Conservation (phyloP, 495 filamentous ascomycete species). For the Halenospora varia region DNA sequence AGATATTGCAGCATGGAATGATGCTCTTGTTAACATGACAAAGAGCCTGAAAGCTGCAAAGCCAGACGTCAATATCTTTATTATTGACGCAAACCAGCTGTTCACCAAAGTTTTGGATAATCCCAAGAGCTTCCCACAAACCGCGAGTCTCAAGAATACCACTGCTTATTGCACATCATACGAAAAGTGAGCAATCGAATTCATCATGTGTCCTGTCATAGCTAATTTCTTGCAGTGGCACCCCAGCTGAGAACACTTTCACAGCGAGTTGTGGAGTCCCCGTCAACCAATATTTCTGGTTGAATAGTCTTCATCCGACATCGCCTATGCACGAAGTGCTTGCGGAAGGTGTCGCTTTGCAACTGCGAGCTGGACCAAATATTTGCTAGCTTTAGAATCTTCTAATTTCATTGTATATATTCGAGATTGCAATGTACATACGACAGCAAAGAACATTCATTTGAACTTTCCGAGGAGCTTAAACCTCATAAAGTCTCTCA, state of each 20-base stretch:
- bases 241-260: constrained; percentile 43
- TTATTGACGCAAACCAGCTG: constrained; percentile 41
- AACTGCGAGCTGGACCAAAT: constrained; percentile 31
- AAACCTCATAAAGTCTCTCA: no score
- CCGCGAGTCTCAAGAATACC: constrained; percentile 46
- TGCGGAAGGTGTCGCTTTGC: constrained; percentile 44
- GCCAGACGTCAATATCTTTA: constrained; percentile 37
- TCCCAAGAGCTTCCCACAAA: constrained; percentile 40
- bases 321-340: constrained; percentile 54
- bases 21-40: constrained; percentile 28
- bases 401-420: background rate
- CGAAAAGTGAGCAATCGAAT: constrained; percentile 44
- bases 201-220: background rate
- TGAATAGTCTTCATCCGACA: constrained; percentile 59
- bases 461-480: no score
- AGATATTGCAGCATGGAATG: constrained; percentile 28
- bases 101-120: constrained; percentile 54
- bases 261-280: constrained; percentile 43
- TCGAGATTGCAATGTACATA: background rate
- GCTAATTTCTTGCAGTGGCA: constrained; percentile 39
- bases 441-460: no score
- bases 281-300: constrained; percentile 61
- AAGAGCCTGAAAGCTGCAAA: constrained; percentile 31
- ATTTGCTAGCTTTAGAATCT: constrained; percentile 23
- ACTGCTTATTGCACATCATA: constrained; percentile 51